Conservation (phyloP, 768 basidiomycete species). For the Kwoniella bestiolae region DNA sequence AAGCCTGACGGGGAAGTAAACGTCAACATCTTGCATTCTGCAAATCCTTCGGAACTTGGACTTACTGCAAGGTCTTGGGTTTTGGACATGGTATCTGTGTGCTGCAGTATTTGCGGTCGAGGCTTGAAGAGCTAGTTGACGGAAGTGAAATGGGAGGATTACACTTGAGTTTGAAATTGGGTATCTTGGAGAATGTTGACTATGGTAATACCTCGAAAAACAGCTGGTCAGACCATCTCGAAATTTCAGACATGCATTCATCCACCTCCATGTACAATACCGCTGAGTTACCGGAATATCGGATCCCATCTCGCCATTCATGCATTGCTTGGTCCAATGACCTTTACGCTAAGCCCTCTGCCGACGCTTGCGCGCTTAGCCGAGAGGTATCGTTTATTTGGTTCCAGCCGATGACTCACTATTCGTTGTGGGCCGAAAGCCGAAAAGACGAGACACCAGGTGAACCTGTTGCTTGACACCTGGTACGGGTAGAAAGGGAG, state of each 20-base stretch:
- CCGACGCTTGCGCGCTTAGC: not conserved
- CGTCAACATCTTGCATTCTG: too few species aligned
- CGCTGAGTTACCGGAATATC: not conserved
- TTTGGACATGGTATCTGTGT: slow-evolving; percentile 1
- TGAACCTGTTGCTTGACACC: not conserved
- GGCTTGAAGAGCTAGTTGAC: too few species aligned
- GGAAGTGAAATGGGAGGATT: too few species aligned
- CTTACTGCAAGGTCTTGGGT: slow-evolving; percentile 14
- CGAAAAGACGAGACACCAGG: not conserved
- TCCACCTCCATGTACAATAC: not conserved
- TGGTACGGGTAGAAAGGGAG: not conserved
- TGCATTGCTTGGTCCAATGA: too few species aligned
- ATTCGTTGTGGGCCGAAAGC: not conserved
- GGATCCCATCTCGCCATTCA: too few species aligned
- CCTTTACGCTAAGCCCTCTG: not conserved
- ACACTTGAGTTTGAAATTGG: too few species aligned
- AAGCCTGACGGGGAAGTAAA: not conserved
- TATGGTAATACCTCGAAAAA: too few species aligned
- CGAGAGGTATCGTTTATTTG: not conserved
- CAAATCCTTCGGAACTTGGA: not conserved
- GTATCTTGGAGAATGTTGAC: too few species aligned
- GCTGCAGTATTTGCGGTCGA: too few species aligned
- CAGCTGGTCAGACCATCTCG: not conserved
- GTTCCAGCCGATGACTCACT: not conserved
- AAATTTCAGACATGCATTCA: not conserved